Conservation (phyloP, 345 rosid genomes). For the Microthlaspi erraticum region DNA sequence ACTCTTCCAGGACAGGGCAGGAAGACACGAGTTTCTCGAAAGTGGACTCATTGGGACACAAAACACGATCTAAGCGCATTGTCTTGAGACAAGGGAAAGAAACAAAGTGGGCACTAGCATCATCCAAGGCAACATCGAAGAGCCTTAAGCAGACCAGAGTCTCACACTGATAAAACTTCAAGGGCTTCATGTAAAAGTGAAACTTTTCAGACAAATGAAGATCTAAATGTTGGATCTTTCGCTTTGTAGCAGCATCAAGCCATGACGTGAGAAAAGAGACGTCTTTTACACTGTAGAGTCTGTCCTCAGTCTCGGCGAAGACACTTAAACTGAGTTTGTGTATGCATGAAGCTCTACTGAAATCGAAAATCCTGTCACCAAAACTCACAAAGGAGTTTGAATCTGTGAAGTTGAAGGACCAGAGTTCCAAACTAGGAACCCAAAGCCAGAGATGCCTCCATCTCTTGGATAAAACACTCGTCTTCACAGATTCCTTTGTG, state of each 20-base stretch:
- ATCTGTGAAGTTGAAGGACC: not conserved
- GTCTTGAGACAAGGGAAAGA: slow-evolving; percentile 25
- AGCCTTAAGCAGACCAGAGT: not conserved
- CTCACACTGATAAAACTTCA: not conserved
- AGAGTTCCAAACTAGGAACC: not conserved
- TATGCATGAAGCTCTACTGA: not conserved
- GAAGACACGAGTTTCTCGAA: slow-evolving; percentile 1
- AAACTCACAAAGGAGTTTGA: slow-evolving; percentile 6
- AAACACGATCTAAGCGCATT: not conserved
- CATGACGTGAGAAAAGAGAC: not conserved
- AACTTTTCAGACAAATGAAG: not conserved
- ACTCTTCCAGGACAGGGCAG: not conserved
- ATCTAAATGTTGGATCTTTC: not conserved
- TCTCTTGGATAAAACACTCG: slow-evolving; percentile 7
- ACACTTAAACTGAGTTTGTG: not conserved
- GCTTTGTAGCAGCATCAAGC: not conserved
- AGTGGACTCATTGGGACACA: not conserved
- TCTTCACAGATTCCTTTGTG: not conserved
- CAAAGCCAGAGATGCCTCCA: slow-evolving; percentile 1
- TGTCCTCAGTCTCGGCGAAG: too few relatives aligned
- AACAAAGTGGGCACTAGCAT: not conserved
- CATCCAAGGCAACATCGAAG: not conserved
- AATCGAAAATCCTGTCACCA: not conserved
- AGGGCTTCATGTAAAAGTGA: not conserved
- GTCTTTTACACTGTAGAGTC: not conserved